A percentile compares a stretch with the other conserved stretches of the same genome.
Conservation (phyloP, 1,284 basidiomycete species). For the Omphalotus olearius region DNA sequence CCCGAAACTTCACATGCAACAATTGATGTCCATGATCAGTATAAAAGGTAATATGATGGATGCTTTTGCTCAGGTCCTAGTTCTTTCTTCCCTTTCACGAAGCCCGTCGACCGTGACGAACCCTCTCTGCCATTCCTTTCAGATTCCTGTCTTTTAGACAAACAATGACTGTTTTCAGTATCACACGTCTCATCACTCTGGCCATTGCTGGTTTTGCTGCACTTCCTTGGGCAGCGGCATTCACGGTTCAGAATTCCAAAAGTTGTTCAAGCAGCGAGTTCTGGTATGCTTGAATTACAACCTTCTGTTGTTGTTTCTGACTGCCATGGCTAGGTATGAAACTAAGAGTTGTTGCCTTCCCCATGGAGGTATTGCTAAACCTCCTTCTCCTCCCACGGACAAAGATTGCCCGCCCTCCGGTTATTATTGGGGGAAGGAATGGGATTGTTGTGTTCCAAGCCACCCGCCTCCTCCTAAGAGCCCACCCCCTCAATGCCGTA, state of each 20-base stretch:
- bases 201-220: constrained; percentile 8
- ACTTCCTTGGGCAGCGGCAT: constrained; percentile 22
- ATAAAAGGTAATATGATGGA: too few relatives aligned
- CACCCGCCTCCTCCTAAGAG: constrained; percentile 21
- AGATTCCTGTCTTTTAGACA: constrained; percentile 2
- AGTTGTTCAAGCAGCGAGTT: constrained; percentile 32
- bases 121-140: too few relatives aligned
- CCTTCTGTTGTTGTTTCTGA: constrained; percentile 9
- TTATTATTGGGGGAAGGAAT: constrained; percentile 41
- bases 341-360: constrained; percentile 46
- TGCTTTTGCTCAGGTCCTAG: too few relatives aligned
- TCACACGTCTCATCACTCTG: constrained; percentile 10
- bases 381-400: constrained; percentile 42
- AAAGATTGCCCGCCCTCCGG: constrained; percentile 38
- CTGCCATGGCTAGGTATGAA: constrained; percentile 31
- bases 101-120: too few relatives aligned
- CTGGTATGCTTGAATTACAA: constrained; percentile 29
- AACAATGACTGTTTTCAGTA: constrained; percentile 9
- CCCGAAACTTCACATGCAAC: too few relatives aligned
- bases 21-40: too few relatives aligned
- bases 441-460: constrained; percentile 22
- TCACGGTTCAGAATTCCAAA: constrained; percentile 6
- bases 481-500: constrained; percentile 46
- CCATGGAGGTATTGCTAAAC: constrained; percentile 38
- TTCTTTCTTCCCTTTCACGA: too few relatives aligned